A percentile compares a stretch with the other conserved stretches of the same genome.
Evolutionary conservation across 1,284 basidiomycete genomes (phyloP).

Genomic region (Moniliophthora roreri): DNA sequence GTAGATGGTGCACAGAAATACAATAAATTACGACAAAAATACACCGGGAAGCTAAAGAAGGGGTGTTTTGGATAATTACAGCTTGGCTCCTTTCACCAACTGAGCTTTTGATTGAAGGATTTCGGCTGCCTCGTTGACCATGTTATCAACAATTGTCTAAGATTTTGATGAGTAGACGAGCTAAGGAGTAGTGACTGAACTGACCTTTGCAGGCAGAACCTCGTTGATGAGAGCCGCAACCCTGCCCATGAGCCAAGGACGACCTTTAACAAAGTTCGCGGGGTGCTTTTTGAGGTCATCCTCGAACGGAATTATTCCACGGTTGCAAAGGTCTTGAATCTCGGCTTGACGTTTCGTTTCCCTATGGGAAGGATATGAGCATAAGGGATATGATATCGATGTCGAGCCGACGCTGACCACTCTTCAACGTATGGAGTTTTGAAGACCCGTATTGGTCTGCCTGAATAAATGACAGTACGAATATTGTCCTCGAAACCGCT

Average conservation of each 20-base stretch:
- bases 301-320: conserved; percentile 76
- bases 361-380: conserved; percentile 31
- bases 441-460: conserved; percentile 82
- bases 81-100: conserved; percentile 32
- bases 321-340: conserved; percentile 74
- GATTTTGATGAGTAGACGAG: background rate
- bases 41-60: too few relatives aligned
- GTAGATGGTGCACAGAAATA: background rate
- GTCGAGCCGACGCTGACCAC: conserved; percentile 46
- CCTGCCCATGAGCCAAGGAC: conserved; percentile 20
- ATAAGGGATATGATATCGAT: background rate
- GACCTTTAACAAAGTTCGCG: conserved; percentile 51
- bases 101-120: conserved; percentile 38
- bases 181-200: background rate
- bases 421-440: conserved; percentile 80
- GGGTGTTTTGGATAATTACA: too few relatives aligned
- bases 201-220: conserved; percentile 55
- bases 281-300: conserved; percentile 75
- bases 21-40: background rate
- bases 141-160: conserved; percentile 61
- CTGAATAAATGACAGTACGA: conserved; percentile 84
- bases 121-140: conserved; percentile 56
- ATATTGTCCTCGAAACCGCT: conserved; percentile 73
- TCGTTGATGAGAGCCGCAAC: conserved; percentile 47
- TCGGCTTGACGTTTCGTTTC: conserved; percentile 66